Evolutionary conservation across 2,329 filamentous ascomycete species (phyloP).

Genomic region (Metarhizium brunneum): DNA sequence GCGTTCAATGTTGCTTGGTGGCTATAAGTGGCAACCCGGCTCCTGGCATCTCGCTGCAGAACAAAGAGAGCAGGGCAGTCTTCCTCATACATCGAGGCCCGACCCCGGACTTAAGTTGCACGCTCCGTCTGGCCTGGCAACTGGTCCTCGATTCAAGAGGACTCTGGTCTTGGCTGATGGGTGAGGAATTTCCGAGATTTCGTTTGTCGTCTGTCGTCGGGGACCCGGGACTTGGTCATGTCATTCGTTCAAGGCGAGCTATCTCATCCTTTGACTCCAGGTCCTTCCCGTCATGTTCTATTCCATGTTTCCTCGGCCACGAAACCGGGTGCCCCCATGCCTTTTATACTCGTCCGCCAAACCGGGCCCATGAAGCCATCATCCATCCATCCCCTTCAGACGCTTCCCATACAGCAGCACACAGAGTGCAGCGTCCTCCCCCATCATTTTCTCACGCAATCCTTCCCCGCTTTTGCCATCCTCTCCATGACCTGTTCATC

Average conservation of each 20-base stretch:
- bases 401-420: neutral
- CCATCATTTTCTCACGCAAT: neutral
- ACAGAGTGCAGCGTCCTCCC: neutral
- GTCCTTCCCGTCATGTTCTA: neutral
- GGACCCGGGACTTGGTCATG: neutral
- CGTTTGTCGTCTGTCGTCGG: neutral
- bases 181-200: slow-evolving; percentile 3
- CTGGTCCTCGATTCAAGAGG: neutral
- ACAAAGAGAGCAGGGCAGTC: neutral
- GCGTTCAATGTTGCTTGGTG: neutral
- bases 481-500: neutral
- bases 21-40: too few relatives aligned
- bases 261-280: neutral
- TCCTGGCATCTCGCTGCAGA: neutral
- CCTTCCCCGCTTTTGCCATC: neutral
- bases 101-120: slow-evolving; percentile 3
- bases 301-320: neutral
- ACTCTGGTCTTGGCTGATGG: neutral
- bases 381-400: neutral
- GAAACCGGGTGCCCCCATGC: neutral
- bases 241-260: neutral
- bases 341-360: slow-evolving; percentile 5
- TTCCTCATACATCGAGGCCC: neutral
- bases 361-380: slow-evolving; percentile 2
- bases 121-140: slow-evolving; percentile 7